A percentile compares a stretch with the other conserved stretches of the same genome.
phyloP scores from a whole-genome alignment of 2,329 filamentous ascomycete genomes.

The Ceratocystis destructans region DNA sequence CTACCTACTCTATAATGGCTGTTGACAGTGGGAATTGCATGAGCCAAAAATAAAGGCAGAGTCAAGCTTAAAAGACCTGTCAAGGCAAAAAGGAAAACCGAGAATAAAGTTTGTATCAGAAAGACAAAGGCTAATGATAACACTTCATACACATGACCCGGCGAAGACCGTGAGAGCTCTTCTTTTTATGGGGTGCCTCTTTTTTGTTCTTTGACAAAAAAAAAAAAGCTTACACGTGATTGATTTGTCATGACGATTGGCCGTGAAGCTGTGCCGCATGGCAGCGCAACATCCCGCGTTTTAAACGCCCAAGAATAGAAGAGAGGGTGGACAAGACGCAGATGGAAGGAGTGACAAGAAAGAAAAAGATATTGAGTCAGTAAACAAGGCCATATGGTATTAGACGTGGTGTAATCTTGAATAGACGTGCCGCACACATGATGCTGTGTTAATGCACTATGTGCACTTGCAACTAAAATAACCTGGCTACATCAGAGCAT shows the following conservation, averaged over 20 bases:
- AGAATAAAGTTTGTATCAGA: too few relatives aligned
- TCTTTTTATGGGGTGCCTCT: not conserved
- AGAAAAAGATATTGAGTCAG: not conserved
- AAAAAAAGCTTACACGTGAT: not conserved
- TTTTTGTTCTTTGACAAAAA: not conserved
- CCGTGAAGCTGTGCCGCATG: not conserved
- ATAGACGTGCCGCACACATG: not conserved
- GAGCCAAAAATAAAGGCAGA: too few relatives aligned
- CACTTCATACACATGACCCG: too few relatives aligned
- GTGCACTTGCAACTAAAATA: not conserved
- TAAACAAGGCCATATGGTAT: not conserved
- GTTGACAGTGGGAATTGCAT: too few relatives aligned
- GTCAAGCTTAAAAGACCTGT: too few relatives aligned
- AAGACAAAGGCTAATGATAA: too few relatives aligned
- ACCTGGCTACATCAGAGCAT: not conserved
- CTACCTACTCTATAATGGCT: too few relatives aligned
- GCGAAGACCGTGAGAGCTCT: not conserved
- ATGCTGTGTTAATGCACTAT: not conserved
- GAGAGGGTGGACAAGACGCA: not conserved
- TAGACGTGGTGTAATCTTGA: not conserved
- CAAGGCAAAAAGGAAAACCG: too few relatives aligned
- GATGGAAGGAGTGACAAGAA: not conserved
- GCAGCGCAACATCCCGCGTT: not conserved
- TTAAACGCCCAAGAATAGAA: slow-evolving; percentile 7
- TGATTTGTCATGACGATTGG: not conserved